Base-by-base conservation (phyloP, 495 filamentous ascomycete species). In the Tuber melanosporum region DNA sequence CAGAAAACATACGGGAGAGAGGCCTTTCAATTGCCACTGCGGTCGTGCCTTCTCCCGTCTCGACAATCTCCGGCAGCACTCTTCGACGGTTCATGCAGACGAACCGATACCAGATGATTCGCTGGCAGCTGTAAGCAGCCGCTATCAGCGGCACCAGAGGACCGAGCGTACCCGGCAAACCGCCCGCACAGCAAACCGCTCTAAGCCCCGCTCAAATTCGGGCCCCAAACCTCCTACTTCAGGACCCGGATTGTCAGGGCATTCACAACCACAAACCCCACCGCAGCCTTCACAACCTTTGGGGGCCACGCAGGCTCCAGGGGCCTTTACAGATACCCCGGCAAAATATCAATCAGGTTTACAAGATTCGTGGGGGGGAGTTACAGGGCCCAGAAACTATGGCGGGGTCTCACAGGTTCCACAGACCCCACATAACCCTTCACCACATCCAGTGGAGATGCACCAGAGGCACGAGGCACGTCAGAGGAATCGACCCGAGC, bases 1-100 rank as follows among this genome's bases (percentile, higher is more conserved):
- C 82, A 94, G 95, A 80, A 99, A 98, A 89, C 95, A 99, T 83
- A 99, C 95, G 2, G 95, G 95, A 32, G 95, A 99, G 85, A 92
- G 95, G 20, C 95, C 95, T 1, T 99, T 98, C 81, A 93, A 97
- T 84, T 99, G 95, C 82, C 95, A 98, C 84, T 99, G 95, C 84
- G 92, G 92, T 4, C 90, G 95, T 57, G 90, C 94, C 80, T 99
- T 99, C 84, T 99, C 95, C n/a, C 90, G 95, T 47, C 89, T 99
- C 49, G 95, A 99, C 84, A 99, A 99, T 80, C 87, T 99, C 49
- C 90, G 95, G 57, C 95, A 99, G 81, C 95, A 99, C 86, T 96
- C 95, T 22, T 96, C 97, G 82, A 99, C 96, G 0, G 96, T 99
- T 1, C 96, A 99, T 82, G 92, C 96, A 69, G 97, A 98, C 85